Base-by-base conservation (phyloP, 2,329 filamentous ascomycete genomes). In the Basipetospora chlamydospora region DNA sequence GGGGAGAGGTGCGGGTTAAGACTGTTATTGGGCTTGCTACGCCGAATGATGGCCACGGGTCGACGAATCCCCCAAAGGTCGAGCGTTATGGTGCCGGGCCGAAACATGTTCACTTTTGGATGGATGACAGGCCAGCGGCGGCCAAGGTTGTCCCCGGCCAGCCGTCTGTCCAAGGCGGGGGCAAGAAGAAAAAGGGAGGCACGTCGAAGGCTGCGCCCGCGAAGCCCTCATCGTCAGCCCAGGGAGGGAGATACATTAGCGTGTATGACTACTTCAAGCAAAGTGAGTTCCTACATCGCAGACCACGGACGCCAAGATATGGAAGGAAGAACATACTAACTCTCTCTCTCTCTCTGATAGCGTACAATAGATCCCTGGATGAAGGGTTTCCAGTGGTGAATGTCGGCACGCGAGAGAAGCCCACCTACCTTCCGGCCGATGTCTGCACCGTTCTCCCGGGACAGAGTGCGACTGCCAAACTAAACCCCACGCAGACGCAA, bases 341-440 rank as follows among this genome's bases (percentile, higher is more conserved):
- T n/a, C n/a, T n/a, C n/a, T n/a, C n/a, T n/a, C n/a, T n/a, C n/a
- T n/a, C n/a, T n/a, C n/a, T n/a, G n/a, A n/a, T 18, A 37, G 35
- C 54, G 33, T 66, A 64, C 25, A 42, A 44, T 0, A 33, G 54
- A 1, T 47, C 29, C n/a, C n/a, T n/a, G n/a, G n/a, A n/a, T n/a
- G n/a, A n/a, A n/a, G n/a, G n/a, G n/a, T 52, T 67, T 4, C 77
- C 80, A 0, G 61, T 84, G 1, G 52, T 87, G 43, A 85, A 87
- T 47, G 61, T 79, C 8, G 80, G 80, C 2, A 71, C 55, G 6
- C 47, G 49, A 0, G 54, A 59, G 1, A 67, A 66, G 9, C 77
- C 79, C 0, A 62, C 61, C 0, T 84, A 80, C 44, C 54, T 82
- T 22, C 80, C 81, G 0, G 67, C 72, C 0, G 79, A 87, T 49